Evolutionary conservation across 176 grass and related monocot genomes (phyloP), one percentile per base, ranked within the genome.

Genomic region (Luzula sylvatica): DNA sequence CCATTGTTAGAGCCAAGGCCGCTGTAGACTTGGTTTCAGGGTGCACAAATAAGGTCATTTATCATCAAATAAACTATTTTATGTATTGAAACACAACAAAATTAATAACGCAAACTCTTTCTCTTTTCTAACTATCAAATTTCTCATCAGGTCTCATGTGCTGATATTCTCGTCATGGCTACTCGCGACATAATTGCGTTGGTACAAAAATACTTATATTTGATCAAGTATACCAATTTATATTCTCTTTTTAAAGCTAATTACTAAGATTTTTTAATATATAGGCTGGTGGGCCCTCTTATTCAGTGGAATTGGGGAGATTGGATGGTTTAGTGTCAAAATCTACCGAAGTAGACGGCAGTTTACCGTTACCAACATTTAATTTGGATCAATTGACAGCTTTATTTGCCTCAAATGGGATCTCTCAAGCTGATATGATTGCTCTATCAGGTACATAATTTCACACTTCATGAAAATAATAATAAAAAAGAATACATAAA

Each of bases 111-210:
- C 18, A 69, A 24, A 32, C 13, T 38, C 23, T 40, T 20, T 35
- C 30, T 35, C 30, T 9, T 9, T 35, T 35, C 9, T 9, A 35
- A 35, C 9, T 35, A 35, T 35, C 30, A 7, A 7, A 35, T 35
- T 35, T 35, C 5, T 35, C 30, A 35, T 35, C 9, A 35, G 30
- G 89, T 95, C 4, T 95, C 89, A 73, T 95, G 89, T 30, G 83
- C 89, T 26, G 89, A 95, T 75, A 58, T 95, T 6, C 74, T 95
- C 38, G 46, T 85, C 51, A 74, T 95, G 42, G 89, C 89, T 42
- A 22, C 83, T 0, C 72, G 89, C 0, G 89, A 95, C 61, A 63
- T 76, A 9, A 70, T 95, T 40, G 23, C 48, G 20, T 28, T 88
- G 70, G 89, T 92, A 50, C 2, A 20, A 66, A 26, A 43, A 20